phyloP scores from a whole-genome alignment of 2,329 filamentous ascomycete species.

The Apiospora kogelbergensis region DNA sequence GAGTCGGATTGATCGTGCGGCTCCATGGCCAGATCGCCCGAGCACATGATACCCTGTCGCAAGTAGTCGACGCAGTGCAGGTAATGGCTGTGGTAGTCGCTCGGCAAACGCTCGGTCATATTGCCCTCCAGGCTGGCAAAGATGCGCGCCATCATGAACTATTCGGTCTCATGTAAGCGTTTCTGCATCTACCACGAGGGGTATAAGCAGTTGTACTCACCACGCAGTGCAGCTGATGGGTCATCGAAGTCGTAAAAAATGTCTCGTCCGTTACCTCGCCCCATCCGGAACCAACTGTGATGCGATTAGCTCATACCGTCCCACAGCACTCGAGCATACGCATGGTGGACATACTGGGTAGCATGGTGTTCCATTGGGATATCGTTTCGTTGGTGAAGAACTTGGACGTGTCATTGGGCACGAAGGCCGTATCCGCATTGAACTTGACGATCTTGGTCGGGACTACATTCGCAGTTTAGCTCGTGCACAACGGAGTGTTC shows the following conservation, averaged over 20 bases:
- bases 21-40: slow-evolving; percentile 25
- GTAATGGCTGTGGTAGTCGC: slow-evolving; percentile 26
- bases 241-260: slow-evolving; percentile 37
- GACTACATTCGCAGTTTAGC: slow-evolving; percentile 23
- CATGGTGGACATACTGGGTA: slow-evolving; percentile 28
- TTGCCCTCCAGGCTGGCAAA: slow-evolving; percentile 26
- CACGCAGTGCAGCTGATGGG: slow-evolving; percentile 38
- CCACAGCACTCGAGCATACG: too few relatives aligned
- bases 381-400: slow-evolving; percentile 36
- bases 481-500: background rate
- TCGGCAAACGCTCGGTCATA: slow-evolving; percentile 20
- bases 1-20: slow-evolving; percentile 21
- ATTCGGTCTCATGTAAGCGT: background rate
- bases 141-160: slow-evolving; percentile 37
- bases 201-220: slow-evolving; percentile 16
- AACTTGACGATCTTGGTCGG: slow-evolving; percentile 33
- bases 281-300: slow-evolving; percentile 35
- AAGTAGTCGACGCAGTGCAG: slow-evolving; percentile 27
- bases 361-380: slow-evolving; percentile 35
- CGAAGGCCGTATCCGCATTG: slow-evolving; percentile 34
- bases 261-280: slow-evolving; percentile 35
- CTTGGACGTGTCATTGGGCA: slow-evolving; percentile 35
- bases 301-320: slow-evolving; percentile 7
- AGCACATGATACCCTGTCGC: slow-evolving; percentile 26
- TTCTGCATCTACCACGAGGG: background rate